These are phyloP conservation scores for Solanum sitiens DNA, from an alignment of 257 asterid genomes.

Conservation along the genomic window DNA sequence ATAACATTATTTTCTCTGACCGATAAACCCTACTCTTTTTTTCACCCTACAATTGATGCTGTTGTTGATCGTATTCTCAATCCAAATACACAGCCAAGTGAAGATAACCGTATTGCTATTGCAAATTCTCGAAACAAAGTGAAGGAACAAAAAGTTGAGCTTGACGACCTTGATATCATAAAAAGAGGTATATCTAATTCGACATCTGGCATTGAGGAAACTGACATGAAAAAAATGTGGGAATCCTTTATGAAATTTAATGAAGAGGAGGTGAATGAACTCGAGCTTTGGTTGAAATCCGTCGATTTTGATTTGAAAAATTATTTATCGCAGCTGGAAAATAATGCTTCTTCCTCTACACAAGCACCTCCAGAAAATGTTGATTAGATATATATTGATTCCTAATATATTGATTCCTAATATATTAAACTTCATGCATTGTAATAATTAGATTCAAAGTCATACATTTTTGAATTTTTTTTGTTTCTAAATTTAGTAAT, in stretches of 20 bases:
- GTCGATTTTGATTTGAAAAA: background rate
- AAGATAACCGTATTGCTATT: background rate
- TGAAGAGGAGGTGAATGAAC: background rate
- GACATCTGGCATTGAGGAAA: background rate
- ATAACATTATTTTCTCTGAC: constrained; percentile 21
- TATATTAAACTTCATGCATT: background rate
- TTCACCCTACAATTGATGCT: constrained; percentile 21
- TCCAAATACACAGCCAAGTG: background rate
- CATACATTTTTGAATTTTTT: background rate
- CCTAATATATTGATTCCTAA: background rate
- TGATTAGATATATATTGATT: background rate
- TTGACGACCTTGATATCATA: background rate
- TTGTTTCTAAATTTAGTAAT: background rate
- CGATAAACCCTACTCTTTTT: constrained; percentile 31
- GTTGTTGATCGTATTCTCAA: background rate
- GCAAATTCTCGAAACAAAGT: background rate
- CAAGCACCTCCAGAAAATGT: background rate
- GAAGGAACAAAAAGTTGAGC: background rate
- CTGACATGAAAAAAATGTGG: background rate
- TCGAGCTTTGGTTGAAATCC: background rate
- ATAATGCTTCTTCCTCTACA: background rate
- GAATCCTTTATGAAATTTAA: background rate
- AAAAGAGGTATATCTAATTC: background rate
- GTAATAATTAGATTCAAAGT: background rate
- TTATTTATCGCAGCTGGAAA: background rate